Evolutionary conservation across 176 grass and related monocot genomes (phyloP).

Genomic region (Oropetium thomaeum): DNA sequence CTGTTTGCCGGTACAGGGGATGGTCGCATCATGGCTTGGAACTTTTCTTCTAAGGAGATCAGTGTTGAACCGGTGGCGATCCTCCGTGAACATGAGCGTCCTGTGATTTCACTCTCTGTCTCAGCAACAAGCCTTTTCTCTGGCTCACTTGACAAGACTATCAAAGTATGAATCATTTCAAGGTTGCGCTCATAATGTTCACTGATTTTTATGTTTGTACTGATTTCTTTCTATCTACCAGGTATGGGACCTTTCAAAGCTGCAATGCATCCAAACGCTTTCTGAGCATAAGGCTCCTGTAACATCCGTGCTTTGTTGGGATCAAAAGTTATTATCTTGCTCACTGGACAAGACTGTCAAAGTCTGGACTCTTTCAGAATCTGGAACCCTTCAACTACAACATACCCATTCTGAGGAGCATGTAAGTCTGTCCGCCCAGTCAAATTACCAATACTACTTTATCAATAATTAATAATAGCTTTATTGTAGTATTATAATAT

Average conservation of each 20-base stretch:
- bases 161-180: slow-evolving; percentile 20
- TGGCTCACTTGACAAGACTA: slow-evolving; percentile 46
- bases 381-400: slow-evolving; percentile 40
- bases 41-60: slow-evolving; percentile 28
- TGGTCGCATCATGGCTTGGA: slow-evolving; percentile 40
- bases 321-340: slow-evolving; percentile 55
- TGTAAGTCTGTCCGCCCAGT: slow-evolving; percentile 21
- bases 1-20: slow-evolving; percentile 44
- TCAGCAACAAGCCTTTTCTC: slow-evolving; percentile 37
- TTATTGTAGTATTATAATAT: not conserved
- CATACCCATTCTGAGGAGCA: slow-evolving; percentile 56
- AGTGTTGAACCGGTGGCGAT: slow-evolving; percentile 8
- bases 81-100: slow-evolving; percentile 15
- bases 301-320: slow-evolving; percentile 64
- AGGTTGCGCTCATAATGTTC: not conserved
- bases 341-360: slow-evolving; percentile 61
- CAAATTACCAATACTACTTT: slow-evolving; percentile 1
- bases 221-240: slow-evolving; percentile 27
- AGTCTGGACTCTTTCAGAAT: slow-evolving; percentile 46
- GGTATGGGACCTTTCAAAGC: slow-evolving; percentile 54
- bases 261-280: slow-evolving; percentile 54
- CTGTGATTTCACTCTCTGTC: slow-evolving; percentile 36
- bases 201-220: not conserved
- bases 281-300: slow-evolving; percentile 54
- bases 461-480: not conserved